phyloP scores from a whole-genome alignment of 2,329 filamentous ascomycete species.

The Plenodomus tracheiphilus region DNA sequence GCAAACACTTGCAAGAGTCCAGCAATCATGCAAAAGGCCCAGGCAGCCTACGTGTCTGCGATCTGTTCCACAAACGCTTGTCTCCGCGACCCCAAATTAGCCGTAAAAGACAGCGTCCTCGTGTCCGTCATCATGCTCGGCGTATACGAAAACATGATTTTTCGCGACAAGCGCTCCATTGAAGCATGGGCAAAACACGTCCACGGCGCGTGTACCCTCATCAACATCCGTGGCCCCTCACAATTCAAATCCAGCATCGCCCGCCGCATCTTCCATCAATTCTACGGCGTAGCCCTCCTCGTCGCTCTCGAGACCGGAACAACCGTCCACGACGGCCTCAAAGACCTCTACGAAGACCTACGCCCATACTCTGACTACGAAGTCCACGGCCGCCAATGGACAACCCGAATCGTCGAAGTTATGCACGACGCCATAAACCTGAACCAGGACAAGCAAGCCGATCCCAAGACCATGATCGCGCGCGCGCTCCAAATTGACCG shows the following conservation, averaged over 20 bases:
- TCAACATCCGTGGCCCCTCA: constrained; percentile 35
- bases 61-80: constrained; percentile 29
- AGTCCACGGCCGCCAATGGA: constrained; percentile 25
- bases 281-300: constrained; percentile 29
- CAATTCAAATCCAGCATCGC: constrained; percentile 26
- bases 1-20: constrained; percentile 28
- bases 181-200: constrained; percentile 38
- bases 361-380: constrained; percentile 21
- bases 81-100: constrained; percentile 16
- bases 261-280: constrained; percentile 34
- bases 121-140: constrained; percentile 38
- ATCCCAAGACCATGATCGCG: constrained; percentile 17
- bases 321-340: constrained; percentile 19
- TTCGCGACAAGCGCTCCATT: constrained; percentile 30
- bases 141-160: constrained; percentile 39
- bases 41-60: constrained; percentile 28
- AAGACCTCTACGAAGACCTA: constrained; percentile 24
- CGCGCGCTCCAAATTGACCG: constrained; percentile 19
- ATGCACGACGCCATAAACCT: constrained; percentile 28
- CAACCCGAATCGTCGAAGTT: constrained; percentile 19
- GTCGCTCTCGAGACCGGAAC: constrained; percentile 23
- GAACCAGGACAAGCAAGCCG: constrained; percentile 17
- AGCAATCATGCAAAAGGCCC: constrained; percentile 28
- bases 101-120: constrained; percentile 30
- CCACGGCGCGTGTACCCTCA: constrained; percentile 35